Percentiles rank a stretch among this genome's conserved stretches.
phyloP scores from a whole-genome alignment of 257 asterid species.

The Nicotiana attenuata region DNA sequence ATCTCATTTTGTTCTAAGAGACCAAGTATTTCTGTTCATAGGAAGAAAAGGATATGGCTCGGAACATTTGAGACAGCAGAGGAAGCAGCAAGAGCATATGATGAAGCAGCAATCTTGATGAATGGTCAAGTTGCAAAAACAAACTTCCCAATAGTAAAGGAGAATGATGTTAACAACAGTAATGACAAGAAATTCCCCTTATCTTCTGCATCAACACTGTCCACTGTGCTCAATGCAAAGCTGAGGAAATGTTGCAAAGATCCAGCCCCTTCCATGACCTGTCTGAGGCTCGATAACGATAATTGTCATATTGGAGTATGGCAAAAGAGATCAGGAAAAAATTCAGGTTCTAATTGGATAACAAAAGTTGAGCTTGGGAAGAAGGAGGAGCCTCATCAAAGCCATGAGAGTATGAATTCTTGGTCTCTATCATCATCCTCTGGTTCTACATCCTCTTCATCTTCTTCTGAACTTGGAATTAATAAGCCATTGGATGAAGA shows the following conservation, averaged over 20 bases:
- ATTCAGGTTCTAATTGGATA: slow-evolving; percentile 54
- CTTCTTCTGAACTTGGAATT: slow-evolving; percentile 18
- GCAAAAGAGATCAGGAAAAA: slow-evolving; percentile 56
- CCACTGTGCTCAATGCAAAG: slow-evolving; percentile 48
- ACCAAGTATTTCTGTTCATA: neutral
- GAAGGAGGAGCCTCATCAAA: neutral
- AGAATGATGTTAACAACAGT: neutral
- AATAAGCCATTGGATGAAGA: slow-evolving; percentile 48
- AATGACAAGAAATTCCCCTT: neutral
- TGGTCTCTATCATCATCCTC: neutral
- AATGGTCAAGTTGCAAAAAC: slow-evolving; percentile 69
- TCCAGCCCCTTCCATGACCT: slow-evolving; percentile 64
- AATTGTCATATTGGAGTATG: slow-evolving; percentile 65
- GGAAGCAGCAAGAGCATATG: slow-evolving; percentile 71
- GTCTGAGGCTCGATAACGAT: slow-evolving; percentile 59
- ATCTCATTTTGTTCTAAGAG: neutral
- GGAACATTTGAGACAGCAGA: slow-evolving; percentile 78
- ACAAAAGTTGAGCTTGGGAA: slow-evolving; percentile 59
- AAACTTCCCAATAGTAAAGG: slow-evolving; percentile 35
- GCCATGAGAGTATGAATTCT: neutral
- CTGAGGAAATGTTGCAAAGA: slow-evolving; percentile 64
- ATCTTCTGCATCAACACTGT: slow-evolving; percentile 16
- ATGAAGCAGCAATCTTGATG: slow-evolving; percentile 65
- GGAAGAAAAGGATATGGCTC: slow-evolving; percentile 78
- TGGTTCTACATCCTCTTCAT: slow-evolving; percentile 15